A percentile compares a stretch with the other conserved stretches of the same genome.
Conservation (phyloP, 2,329 filamentous ascomycete genomes). For the Xylariomycetidae sp. region DNA sequence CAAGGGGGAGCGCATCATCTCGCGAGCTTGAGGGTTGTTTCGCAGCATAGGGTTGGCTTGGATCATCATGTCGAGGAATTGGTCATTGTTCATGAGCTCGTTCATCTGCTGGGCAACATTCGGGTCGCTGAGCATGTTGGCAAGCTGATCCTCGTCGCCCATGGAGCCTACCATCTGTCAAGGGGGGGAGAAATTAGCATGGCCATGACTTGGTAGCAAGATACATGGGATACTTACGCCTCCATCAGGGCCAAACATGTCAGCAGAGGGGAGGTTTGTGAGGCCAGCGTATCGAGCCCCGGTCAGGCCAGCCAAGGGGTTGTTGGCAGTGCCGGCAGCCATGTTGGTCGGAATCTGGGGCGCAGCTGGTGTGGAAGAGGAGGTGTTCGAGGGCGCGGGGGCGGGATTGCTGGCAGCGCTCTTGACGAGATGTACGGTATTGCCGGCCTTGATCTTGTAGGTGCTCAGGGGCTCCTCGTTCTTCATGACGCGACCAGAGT, state of each 20-base stretch:
- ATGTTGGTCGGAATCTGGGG: conserved; percentile 69
- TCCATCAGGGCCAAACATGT: conserved; percentile 89
- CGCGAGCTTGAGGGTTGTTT: conserved; percentile 59
- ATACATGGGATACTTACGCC: conserved; percentile 58
- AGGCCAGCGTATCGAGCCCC: conserved; percentile 92
- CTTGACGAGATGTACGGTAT: conserved; percentile 95
- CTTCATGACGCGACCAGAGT: conserved; percentile 94
- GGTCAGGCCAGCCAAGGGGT: conserved; percentile 83
- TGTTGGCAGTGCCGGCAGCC: conserved; percentile 77
- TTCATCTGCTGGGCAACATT: conserved; percentile 83
- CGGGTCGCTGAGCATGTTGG: conserved; percentile 82
- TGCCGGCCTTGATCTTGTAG: conserved; percentile 94
- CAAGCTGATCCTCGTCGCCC: conserved; percentile 68
- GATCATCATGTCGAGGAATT: conserved; percentile 91
- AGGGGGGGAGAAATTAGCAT: background rate
- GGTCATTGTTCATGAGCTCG: conserved; percentile 92
- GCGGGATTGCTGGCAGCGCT: conserved; percentile 80
- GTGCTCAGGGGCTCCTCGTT: conserved; percentile 78
- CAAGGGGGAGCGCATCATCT: conserved; percentile 81
- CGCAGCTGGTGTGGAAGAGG: conserved; percentile 38
- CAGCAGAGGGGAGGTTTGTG: conserved; percentile 77
- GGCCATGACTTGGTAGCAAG: conserved; percentile 14
- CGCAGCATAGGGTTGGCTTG: conserved; percentile 64
- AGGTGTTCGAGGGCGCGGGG: conserved; percentile 34
- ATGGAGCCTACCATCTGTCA: conserved; percentile 81